Evolutionary conservation across 2,329 filamentous ascomycete genomes (phyloP).

Genomic region (Zymoseptoria tritici): DNA sequence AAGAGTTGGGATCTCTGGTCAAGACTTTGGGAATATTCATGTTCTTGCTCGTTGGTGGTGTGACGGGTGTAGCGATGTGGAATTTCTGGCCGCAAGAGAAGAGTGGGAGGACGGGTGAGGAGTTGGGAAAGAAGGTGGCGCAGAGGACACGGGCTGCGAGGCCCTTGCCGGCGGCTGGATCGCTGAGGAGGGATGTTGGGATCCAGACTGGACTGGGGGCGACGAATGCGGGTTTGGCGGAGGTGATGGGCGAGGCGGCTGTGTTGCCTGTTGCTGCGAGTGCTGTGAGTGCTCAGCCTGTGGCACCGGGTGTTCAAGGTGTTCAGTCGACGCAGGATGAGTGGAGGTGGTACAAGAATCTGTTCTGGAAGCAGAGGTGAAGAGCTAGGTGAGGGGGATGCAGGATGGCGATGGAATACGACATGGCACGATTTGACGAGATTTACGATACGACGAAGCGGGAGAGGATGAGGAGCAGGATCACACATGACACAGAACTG

Average conservation of each 20-base stretch:
- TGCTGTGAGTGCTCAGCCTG: neutral
- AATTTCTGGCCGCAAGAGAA: constrained; percentile 19
- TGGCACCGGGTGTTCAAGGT: neutral
- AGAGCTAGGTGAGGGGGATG: neutral
- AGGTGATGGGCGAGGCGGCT: neutral
- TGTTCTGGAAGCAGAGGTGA: constrained; percentile 14
- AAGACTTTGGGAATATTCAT: neutral
- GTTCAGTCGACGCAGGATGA: neutral
- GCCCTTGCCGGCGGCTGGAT: constrained; percentile 8
- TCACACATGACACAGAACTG: too few relatives aligned
- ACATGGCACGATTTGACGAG: neutral
- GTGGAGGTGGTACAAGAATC: constrained; percentile 6
- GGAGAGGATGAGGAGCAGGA: too few relatives aligned
- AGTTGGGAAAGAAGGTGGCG: constrained; percentile 18
- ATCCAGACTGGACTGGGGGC: neutral
- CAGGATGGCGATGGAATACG: neutral
- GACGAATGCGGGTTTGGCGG: neutral
- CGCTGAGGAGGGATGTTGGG: neutral
- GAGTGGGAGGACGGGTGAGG: constrained; percentile 11
- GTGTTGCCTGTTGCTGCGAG: neutral
- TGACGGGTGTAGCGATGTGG: constrained; percentile 20
- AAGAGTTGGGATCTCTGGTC: neutral
- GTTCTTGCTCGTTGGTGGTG: constrained; percentile 9
- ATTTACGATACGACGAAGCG: too few relatives aligned
- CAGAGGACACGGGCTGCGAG: constrained; percentile 12